A percentile compares a stretch with the other conserved stretches of the same genome.
These are phyloP conservation scores for Mycena vitilis DNA, from an alignment of 768 basidiomycete genomes.

Conservation along the genomic window DNA sequence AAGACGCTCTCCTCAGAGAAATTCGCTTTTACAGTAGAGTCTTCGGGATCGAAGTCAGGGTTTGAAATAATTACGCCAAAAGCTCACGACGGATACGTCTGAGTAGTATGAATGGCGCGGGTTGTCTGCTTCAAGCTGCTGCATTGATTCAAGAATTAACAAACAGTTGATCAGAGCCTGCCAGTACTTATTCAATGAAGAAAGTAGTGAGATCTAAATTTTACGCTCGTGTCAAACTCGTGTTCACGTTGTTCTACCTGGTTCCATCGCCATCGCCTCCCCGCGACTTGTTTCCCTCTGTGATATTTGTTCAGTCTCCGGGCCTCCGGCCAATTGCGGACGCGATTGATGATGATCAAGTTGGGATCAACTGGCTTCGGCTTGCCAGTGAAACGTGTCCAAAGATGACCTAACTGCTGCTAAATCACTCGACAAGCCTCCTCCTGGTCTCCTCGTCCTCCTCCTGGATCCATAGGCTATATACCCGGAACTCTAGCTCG, in stretches of 20 bases:
- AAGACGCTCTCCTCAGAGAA: slow-evolving; percentile 64
- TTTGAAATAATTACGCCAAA: background rate
- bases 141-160: too few species aligned
- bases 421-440: background rate
- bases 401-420: slow-evolving; percentile 20
- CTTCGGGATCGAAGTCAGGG: slow-evolving; percentile 36
- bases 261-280: too few species aligned
- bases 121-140: too few species aligned
- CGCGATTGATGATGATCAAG: slow-evolving; percentile 7
- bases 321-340: background rate
- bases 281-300: too few species aligned
- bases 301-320: too few species aligned
- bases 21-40: slow-evolving; percentile 65
- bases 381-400: slow-evolving; percentile 16
- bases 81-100: too few species aligned
- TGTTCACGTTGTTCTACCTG: too few species aligned
- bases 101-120: too few species aligned
- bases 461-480: background rate
- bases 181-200: too few species aligned
- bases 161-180: too few species aligned
- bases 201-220: too few species aligned
- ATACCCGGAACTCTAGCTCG: background rate
- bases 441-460: background rate
- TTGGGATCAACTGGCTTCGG: slow-evolving; percentile 10
- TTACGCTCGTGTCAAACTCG: too few species aligned